Conservation (phyloP, 2,329 filamentous ascomycete species). For the Acarospora socialis region DNA sequence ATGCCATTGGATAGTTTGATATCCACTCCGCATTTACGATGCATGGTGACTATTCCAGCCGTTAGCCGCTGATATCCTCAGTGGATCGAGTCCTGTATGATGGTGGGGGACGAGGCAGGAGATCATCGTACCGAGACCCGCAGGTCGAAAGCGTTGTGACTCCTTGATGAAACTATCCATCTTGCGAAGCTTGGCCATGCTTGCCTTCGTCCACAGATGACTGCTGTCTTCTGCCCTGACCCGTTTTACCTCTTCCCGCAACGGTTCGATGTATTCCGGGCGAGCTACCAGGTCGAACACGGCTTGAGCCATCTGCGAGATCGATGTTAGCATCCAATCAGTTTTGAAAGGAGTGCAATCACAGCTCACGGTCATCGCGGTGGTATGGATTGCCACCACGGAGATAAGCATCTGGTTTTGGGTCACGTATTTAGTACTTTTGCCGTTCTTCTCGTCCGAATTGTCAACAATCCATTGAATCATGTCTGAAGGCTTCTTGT, state of each 20-base stretch:
- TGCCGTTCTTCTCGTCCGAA: slow-evolving; percentile 8
- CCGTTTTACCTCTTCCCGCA: slow-evolving; percentile 14
- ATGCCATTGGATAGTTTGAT: not conserved
- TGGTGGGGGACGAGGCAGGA: not conserved
- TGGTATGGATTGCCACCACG: slow-evolving; percentile 13
- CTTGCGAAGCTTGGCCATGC: slow-evolving; percentile 10
- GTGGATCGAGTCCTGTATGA: not conserved
- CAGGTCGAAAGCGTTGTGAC: slow-evolving; percentile 4
- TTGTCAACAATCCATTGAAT: slow-evolving; percentile 24
- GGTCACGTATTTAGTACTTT: too few relatives aligned
- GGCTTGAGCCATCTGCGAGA: too few relatives aligned
- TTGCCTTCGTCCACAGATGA: slow-evolving; percentile 9
- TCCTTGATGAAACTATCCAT: slow-evolving; percentile 18
- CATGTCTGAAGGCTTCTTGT: slow-evolving; percentile 24
- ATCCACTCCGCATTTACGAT: too few relatives aligned
- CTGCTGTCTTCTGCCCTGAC: slow-evolving; percentile 10
- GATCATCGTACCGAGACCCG: slow-evolving; percentile 1
- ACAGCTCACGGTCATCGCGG: too few relatives aligned
- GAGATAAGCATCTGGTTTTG: slow-evolving; percentile 10
- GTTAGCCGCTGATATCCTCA: too few relatives aligned
- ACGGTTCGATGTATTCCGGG: slow-evolving; percentile 13
- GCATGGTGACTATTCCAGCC: too few relatives aligned
- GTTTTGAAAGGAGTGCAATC: too few relatives aligned
- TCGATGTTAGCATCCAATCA: too few relatives aligned
- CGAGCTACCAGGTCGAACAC: slow-evolving; percentile 14